Conservation (phyloP, 164 flowering plant species). For the Umbellularia californica region DNA sequence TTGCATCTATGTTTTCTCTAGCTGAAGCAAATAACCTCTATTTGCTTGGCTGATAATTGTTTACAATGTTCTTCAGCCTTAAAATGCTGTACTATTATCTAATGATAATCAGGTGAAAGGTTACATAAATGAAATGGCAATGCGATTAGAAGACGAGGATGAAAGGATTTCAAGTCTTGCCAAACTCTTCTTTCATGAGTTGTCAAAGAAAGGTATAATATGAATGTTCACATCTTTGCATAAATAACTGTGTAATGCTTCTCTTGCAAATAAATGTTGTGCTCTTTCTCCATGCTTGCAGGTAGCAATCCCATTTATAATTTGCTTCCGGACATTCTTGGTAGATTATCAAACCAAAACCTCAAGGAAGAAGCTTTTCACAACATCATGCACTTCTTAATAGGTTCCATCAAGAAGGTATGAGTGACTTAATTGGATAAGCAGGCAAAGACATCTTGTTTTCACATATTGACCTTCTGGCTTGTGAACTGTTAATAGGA, state of each 20-base stretch:
- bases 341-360: conserved; percentile 72
- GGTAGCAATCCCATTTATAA: conserved; percentile 96
- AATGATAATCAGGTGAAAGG: conserved; percentile 79
- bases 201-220: conserved; percentile 84
- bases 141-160: conserved; percentile 80
- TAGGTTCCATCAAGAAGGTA: conserved; percentile 95
- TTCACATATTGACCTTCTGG: neutral
- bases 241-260: conserved; percentile 1
- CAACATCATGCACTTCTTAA: conserved; percentile 95
- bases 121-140: conserved; percentile 89
- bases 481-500: conserved; percentile 44
- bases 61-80: neutral
- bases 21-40: neutral
- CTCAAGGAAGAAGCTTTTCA: conserved; percentile 64
- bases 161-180: conserved; percentile 91
- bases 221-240: neutral
- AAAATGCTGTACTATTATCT: conserved; percentile 1
- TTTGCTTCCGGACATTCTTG: conserved; percentile 94
- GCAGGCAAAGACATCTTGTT: neutral
- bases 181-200: conserved; percentile 85
- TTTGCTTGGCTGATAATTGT: neutral
- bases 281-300: conserved; percentile 27
- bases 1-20: neutral
- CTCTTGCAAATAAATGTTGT: conserved; percentile 3
- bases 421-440: conserved; percentile 8